Conservation (phyloP, 176 grass and related monocot species). For the Zea luxurians region DNA sequence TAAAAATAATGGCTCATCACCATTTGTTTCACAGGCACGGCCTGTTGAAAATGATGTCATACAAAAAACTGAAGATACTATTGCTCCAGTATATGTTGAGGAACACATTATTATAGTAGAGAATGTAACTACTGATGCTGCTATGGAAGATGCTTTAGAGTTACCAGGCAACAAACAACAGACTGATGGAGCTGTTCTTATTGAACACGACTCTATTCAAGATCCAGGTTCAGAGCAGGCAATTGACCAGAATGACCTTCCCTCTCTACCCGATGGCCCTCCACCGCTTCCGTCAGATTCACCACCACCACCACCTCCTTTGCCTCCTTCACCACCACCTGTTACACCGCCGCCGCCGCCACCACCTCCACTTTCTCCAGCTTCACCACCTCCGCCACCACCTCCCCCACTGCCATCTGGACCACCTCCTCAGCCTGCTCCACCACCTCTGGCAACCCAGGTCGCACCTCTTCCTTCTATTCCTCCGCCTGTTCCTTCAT, state of each 20-base stretch:
- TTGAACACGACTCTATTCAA: slow-evolving; percentile 42
- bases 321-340: slow-evolving; percentile 73
- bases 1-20: slow-evolving; percentile 37
- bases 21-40: slow-evolving; percentile 32
- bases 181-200: slow-evolving; percentile 34
- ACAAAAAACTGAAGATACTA: slow-evolving; percentile 47
- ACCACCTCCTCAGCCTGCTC: slow-evolving; percentile 48
- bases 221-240: slow-evolving; percentile 29
- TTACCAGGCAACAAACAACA: slow-evolving; percentile 45
- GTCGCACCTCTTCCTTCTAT: slow-evolving; percentile 52
- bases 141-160: slow-evolving; percentile 56
- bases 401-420: slow-evolving; percentile 54
- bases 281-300: slow-evolving; percentile 69
- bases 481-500: slow-evolving; percentile 53
- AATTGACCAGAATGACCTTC: slow-evolving; percentile 51
- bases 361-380: slow-evolving; percentile 48
- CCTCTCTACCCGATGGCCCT: slow-evolving; percentile 55
- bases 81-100: slow-evolving; percentile 37
- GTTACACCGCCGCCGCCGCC: slow-evolving; percentile 45
- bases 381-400: slow-evolving; percentile 66
- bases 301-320: slow-evolving; percentile 68
- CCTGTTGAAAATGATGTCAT: slow-evolving; percentile 39
- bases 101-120: slow-evolving; percentile 38
- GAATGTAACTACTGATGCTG: slow-evolving; percentile 48
- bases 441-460: slow-evolving; percentile 58